Evolutionary conservation across 257 asterid genomes (phyloP).

Genomic region (Solanum commersonii): DNA sequence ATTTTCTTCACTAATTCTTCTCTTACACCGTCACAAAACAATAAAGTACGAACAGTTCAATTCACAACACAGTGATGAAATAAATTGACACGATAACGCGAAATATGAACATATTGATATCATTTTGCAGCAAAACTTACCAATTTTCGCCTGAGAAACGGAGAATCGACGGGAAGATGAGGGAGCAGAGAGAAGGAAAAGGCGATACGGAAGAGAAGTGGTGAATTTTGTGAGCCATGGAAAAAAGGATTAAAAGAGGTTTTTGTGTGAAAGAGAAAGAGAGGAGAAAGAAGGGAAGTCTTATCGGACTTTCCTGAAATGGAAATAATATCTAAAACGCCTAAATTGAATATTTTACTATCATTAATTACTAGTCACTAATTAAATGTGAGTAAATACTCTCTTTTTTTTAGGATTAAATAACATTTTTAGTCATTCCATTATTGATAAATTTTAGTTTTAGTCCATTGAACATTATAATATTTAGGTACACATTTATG

Average conservation of each 20-base stretch:
- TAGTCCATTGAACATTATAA: background rate
- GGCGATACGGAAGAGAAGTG: background rate
- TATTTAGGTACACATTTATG: background rate
- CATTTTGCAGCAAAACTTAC: background rate
- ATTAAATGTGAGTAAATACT: background rate
- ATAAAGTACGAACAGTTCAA: background rate
- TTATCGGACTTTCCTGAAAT: slow-evolving; percentile 23
- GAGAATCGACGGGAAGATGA: background rate
- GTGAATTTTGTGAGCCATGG: slow-evolving; percentile 12
- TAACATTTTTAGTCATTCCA: background rate
- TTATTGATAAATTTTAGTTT: background rate
- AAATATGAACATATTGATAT: background rate
- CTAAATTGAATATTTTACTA: background rate
- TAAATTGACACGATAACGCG: background rate
- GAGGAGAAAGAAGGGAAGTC: background rate
- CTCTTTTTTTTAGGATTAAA: background rate
- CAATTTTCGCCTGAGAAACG: background rate
- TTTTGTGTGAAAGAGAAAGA: background rate
- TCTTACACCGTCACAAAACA: background rate
- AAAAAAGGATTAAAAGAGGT: background rate
- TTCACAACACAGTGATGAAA: background rate
- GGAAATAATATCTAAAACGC: slow-evolving; percentile 4
- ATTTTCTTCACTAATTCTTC: background rate
- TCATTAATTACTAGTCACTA: background rate
- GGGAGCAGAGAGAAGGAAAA: background rate